Evolutionary conservation across 2,329 filamentous ascomycete genomes (phyloP), one percentile per base, ranked within the genome.

Genomic region (Fusarium continuum): DNA sequence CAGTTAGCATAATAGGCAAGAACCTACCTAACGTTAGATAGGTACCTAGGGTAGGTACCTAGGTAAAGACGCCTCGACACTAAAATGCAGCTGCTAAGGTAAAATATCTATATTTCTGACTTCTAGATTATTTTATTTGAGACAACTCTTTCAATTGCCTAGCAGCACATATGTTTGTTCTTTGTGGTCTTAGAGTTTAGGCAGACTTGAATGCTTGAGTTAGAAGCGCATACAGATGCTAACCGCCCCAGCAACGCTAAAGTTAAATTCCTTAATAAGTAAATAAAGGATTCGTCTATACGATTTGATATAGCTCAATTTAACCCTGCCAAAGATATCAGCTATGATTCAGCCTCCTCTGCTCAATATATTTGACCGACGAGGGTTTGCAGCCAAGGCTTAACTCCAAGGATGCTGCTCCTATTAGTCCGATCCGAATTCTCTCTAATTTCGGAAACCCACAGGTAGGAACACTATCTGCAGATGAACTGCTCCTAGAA

Each of bases 261-360:
- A 39, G 28, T 46, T 43, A 25, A n/a, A 51, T 51, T 22, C 47
- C 17, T 51, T n/a, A n/a, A n/a, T n/a, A n/a, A n/a, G 39, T 13
- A 29, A 46, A n/a, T n/a, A n/a, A 25, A 49, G 19, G n/a, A 20
- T 49, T 26, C 32, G 26, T 36, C 14, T 13, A 20, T 29, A 38
- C 16, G 13, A 20, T 36, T 29, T n/a, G 14, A 48, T 32, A 5
- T 6, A 23, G n/a, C 31, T 48, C 23, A 22, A 26, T 38, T 49
- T 19, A 31, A 20, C 29, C 5, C 16, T 34, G 14, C 5, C 13
- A 16, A 10, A n/a, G 3, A 6, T 3, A 14, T 16, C 3, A 36
- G 36, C 31, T 17, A 49, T 11, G 25, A 11, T 48, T n/a, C 29
- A 17, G 31, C 17, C 8, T 16, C 9, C 29, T 48, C 19, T 25